Evolutionary conservation across 805 yeast species (phyloP).

Genomic region (Cyberlindnera amylophila): DNA sequence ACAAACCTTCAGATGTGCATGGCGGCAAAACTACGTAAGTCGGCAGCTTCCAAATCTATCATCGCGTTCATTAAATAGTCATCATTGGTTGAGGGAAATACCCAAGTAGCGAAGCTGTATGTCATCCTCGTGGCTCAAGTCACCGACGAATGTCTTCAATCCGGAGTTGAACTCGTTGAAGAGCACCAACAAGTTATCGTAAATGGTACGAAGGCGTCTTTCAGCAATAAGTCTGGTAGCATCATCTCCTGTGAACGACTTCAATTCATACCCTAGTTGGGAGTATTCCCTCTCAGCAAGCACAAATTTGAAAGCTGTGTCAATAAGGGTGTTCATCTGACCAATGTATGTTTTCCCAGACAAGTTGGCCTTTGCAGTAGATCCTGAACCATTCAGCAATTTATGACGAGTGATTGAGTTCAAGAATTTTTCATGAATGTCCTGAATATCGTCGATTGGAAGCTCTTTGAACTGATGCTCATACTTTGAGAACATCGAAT

Average conservation of each 20-base stretch:
- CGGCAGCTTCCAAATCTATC: too few relatives aligned
- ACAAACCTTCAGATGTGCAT: too few relatives aligned
- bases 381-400: conserved; percentile 29
- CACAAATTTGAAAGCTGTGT: conserved; percentile 37
- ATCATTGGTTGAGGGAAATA: conserved; percentile 22
- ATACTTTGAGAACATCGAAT: conserved; percentile 3
- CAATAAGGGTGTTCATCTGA: conserved; percentile 37
- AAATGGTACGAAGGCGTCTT: conserved; percentile 26
- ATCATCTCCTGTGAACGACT: conserved; percentile 20
- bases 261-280: conserved; percentile 28
- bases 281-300: conserved; percentile 36
- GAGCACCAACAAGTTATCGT: conserved; percentile 39
- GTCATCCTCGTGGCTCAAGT: conserved; percentile 49
- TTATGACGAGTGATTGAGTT: conserved; percentile 34
- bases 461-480: conserved; percentile 27
- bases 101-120: conserved; percentile 48
- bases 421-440: conserved; percentile 33
- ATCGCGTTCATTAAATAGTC: not conserved
- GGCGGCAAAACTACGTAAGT: too few relatives aligned
- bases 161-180: conserved; percentile 41
- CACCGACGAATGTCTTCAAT: conserved; percentile 42
- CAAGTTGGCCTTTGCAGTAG: conserved; percentile 30
- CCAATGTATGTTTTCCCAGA: conserved; percentile 40
- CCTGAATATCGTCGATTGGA: conserved; percentile 48
- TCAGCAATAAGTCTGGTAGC: conserved; percentile 24